Percentiles rank a stretch among this genome's conserved stretches.
phyloP scores from a whole-genome alignment of 2,329 filamentous ascomycete species.

The Parafenestella ontariensis region DNA sequence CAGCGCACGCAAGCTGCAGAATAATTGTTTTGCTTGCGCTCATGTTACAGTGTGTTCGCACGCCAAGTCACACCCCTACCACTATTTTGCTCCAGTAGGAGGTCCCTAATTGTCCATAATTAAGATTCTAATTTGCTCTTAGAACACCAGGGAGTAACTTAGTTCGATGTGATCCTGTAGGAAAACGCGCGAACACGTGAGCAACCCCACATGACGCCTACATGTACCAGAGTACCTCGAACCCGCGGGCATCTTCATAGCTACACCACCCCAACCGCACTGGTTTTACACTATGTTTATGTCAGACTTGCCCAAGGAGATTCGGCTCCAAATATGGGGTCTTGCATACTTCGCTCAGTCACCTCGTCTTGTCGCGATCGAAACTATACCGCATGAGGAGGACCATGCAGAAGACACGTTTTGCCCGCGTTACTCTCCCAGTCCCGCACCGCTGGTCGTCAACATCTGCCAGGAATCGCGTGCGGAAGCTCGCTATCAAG shows the following conservation, averaged over 20 bases:
- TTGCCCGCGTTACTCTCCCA: conserved; percentile 31
- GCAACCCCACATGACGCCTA: background rate
- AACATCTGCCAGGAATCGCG: conserved; percentile 30
- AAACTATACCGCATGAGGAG: conserved; percentile 21
- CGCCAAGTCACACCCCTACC: too few relatives aligned
- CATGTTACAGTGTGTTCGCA: too few relatives aligned
- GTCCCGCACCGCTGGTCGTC: conserved; percentile 18
- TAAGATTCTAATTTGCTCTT: too few relatives aligned
- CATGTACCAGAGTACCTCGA: background rate
- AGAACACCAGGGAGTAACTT: too few relatives aligned
- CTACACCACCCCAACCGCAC: background rate
- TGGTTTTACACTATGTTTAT: conserved; percentile 20
- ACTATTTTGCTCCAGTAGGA: too few relatives aligned
- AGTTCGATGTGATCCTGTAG: background rate
- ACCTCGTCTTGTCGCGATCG: conserved; percentile 26
- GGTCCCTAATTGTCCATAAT: too few relatives aligned
- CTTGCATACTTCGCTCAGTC: conserved; percentile 24
- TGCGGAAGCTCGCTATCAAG: conserved; percentile 25
- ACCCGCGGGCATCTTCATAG: background rate
- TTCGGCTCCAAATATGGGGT: conserved; percentile 32
- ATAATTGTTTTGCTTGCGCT: too few relatives aligned
- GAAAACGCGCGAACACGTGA: background rate
- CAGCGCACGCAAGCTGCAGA: too few relatives aligned
- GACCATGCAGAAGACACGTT: conserved; percentile 12
- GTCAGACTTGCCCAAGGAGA: conserved; percentile 27